phyloP scores from a whole-genome alignment of 1,139 yeast species.

The Citeromyces siamensis region DNA sequence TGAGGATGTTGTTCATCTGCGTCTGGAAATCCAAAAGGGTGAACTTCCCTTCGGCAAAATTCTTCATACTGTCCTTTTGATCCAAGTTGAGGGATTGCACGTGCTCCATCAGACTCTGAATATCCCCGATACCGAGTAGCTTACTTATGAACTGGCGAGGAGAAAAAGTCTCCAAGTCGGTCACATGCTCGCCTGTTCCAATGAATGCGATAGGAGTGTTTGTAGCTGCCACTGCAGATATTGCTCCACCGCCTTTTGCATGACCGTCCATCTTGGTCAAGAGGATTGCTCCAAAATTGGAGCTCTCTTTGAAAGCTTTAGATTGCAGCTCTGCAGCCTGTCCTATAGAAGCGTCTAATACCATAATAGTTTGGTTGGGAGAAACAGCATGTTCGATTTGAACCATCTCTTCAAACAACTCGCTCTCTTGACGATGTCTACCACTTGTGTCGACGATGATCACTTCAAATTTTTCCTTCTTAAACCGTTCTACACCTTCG shows the following conservation, averaged over 20 bases:
- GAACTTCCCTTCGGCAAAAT: conserved; percentile 90
- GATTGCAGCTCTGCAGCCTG: conserved; percentile 98
- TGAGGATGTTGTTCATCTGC: conserved; percentile 89
- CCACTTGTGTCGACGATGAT: conserved; percentile 98
- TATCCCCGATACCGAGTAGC: conserved; percentile 88
- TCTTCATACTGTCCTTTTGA: conserved; percentile 86
- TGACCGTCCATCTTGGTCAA: conserved; percentile 98
- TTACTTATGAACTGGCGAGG: conserved; percentile 86
- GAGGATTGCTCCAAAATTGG: conserved; percentile 91
- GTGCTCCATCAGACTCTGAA: conserved; percentile 89
- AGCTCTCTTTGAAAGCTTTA: conserved; percentile 82
- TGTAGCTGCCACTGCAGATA: conserved; percentile 96
- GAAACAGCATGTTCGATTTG: conserved; percentile 78
- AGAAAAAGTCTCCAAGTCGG: conserved; percentile 84
- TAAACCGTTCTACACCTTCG: conserved; percentile 88
- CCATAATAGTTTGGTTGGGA: conserved; percentile 96
- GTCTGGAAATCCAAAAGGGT: conserved; percentile 87
- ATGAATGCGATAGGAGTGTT: conserved; percentile 93
- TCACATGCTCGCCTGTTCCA: conserved; percentile 97
- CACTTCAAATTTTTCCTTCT: conserved; percentile 82
- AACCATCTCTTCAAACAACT: conserved; percentile 87
- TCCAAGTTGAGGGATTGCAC: conserved; percentile 83
- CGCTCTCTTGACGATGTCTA: conserved; percentile 92
- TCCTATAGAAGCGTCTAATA: conserved; percentile 93
- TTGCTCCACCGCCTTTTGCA: conserved; percentile 99